Conservation (phyloP, 805 yeast species). For the Candida parachauliodes region DNA sequence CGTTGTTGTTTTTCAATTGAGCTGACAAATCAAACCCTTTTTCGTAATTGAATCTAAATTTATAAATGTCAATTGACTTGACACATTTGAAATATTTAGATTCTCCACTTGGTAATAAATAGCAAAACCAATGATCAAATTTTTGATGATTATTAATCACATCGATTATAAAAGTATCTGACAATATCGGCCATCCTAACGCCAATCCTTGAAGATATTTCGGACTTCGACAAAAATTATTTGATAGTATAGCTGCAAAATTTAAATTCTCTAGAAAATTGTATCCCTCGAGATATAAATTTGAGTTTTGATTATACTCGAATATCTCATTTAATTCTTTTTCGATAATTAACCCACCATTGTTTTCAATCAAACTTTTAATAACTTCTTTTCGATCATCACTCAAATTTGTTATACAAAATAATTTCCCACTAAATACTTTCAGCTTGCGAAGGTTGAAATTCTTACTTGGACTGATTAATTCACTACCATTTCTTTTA, state of each 20-base stretch:
- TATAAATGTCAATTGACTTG: conserved; percentile 48
- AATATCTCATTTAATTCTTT: conserved; percentile 28
- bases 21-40: conserved; percentile 24
- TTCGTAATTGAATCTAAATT: conserved; percentile 38
- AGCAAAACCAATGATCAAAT: conserved; percentile 45
- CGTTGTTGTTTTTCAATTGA: conserved; percentile 42
- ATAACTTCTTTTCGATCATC: conserved; percentile 32
- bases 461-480: conserved; percentile 4
- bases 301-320: conserved; percentile 1
- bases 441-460: conserved; percentile 1
- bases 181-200: conserved; percentile 81
- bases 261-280: conserved; percentile 17
- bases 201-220: conserved; percentile 77
- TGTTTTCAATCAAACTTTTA: conserved; percentile 27
- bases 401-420: conserved; percentile 36
- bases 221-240: conserved; percentile 56
- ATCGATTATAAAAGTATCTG: conserved; percentile 53
- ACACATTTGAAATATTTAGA: conserved; percentile 43
- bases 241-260: conserved; percentile 68
- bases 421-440: conserved; percentile 22
- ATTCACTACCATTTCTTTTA: conserved; percentile 2
- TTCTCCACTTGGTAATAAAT: conserved; percentile 70
- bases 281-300: conserved; percentile 10
- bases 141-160: conserved; percentile 28
- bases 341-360: conserved; percentile 42